Evolutionary conservation across 129 eudicot genomes (phyloP).

Genomic region (Ambrosia artemisiifolia): DNA sequence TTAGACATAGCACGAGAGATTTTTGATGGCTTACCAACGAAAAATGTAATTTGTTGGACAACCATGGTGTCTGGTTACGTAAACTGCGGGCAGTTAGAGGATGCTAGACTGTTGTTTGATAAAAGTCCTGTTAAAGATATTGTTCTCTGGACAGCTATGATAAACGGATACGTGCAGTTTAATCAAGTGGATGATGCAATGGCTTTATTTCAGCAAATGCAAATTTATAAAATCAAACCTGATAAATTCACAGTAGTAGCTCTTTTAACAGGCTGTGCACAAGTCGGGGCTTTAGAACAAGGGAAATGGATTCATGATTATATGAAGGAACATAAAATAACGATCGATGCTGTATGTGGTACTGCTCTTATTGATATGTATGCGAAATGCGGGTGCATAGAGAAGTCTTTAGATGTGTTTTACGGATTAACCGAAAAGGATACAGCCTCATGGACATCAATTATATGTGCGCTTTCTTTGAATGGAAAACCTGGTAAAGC

Average conservation of each 20-base stretch:
- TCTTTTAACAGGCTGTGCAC: conserved; percentile 73
- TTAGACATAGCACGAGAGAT: conserved; percentile 45
- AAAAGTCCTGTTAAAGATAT: conserved; percentile 56
- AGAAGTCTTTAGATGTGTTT: conserved; percentile 56
- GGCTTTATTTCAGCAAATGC: conserved; percentile 51
- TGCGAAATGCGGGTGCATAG: conserved; percentile 62
- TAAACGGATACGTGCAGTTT: conserved; percentile 70
- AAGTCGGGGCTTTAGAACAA: conserved; percentile 62
- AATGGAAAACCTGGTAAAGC: conserved; percentile 49
- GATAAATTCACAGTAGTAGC: conserved; percentile 65
- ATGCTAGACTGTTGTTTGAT: conserved; percentile 56
- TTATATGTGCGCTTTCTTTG: conserved; percentile 61
- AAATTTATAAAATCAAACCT: conserved; percentile 40
- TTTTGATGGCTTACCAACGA: conserved; percentile 41
- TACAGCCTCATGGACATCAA: conserved; percentile 66
- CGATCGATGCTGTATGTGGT: conserved; percentile 53
- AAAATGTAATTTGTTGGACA: conserved; percentile 64
- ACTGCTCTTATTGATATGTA: conserved; percentile 81
- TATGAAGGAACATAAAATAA: conserved; percentile 44
- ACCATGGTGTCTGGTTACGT: conserved; percentile 71
- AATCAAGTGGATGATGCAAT: conserved; percentile 60
- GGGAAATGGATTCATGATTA: conserved; percentile 68
- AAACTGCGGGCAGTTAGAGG: conserved; percentile 51
- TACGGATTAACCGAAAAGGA: conserved; percentile 42
- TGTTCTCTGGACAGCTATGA: conserved; percentile 76